Evolutionary conservation across 768 basidiomycete genomes (phyloP).

Genomic region (Scleroderma bovista): DNA sequence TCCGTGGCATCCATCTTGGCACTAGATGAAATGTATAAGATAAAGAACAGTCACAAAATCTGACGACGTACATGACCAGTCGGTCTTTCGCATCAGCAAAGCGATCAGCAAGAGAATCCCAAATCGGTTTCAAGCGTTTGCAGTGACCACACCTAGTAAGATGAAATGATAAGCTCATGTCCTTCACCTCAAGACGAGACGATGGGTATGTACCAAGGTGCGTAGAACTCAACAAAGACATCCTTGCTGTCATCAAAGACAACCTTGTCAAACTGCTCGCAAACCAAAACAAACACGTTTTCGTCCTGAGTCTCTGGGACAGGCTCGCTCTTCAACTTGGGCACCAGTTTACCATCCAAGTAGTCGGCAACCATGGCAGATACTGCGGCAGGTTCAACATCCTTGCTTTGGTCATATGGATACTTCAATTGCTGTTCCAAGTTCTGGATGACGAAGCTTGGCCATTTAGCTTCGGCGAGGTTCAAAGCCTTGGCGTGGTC

Average conservation of each 20-base stretch:
- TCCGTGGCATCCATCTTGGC: slow-evolving; percentile 96
- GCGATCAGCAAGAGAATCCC: slow-evolving; percentile 87
- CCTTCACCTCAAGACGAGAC: background rate
- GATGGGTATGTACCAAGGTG: slow-evolving; percentile 70
- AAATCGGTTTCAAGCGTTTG: slow-evolving; percentile 93
- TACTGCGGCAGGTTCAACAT: slow-evolving; percentile 51
- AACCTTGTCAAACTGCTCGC: slow-evolving; percentile 84
- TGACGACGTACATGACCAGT: slow-evolving; percentile 60
- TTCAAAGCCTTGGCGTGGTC: slow-evolving; percentile 96
- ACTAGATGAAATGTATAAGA: slow-evolving; percentile 33
- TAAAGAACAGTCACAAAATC: background rate
- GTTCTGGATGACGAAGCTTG: slow-evolving; percentile 90
- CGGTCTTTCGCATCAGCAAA: slow-evolving; percentile 71
- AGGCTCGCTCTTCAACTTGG: slow-evolving; percentile 86
- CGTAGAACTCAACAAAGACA: slow-evolving; percentile 95
- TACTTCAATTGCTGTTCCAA: slow-evolving; percentile 81
- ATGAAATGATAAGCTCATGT: background rate
- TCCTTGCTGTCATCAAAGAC: slow-evolving; percentile 87
- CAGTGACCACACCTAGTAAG: slow-evolving; percentile 82
- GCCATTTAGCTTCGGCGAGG: slow-evolving; percentile 82
- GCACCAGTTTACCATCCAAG: slow-evolving; percentile 66
- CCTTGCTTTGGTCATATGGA: slow-evolving; percentile 69
- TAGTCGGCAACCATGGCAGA: slow-evolving; percentile 59
- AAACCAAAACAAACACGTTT: slow-evolving; percentile 76
- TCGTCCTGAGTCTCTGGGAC: slow-evolving; percentile 82